Evolutionary conservation across 1,284 basidiomycete species (phyloP).

Genomic region (Leccinum griseonigrum): DNA sequence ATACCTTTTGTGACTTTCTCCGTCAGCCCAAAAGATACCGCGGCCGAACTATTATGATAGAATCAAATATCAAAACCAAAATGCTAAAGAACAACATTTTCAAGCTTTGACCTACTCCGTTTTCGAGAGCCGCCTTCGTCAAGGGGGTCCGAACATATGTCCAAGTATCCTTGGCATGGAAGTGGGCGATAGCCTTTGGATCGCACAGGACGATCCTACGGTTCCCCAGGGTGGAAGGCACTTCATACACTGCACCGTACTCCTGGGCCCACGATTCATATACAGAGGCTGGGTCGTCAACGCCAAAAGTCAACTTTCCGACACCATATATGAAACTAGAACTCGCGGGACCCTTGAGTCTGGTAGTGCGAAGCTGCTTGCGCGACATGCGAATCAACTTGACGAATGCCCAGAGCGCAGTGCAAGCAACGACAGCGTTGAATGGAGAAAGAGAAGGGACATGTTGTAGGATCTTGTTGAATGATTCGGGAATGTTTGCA

Average conservation of each 20-base stretch:
- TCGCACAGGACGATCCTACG: background rate
- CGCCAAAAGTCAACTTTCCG: background rate
- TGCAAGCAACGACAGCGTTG: background rate
- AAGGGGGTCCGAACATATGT: background rate
- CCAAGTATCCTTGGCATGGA: background rate
- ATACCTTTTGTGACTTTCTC: background rate
- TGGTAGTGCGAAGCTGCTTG: background rate
- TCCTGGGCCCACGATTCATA: background rate
- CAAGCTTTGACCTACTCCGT: background rate
- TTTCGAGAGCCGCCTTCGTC: background rate
- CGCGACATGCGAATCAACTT: background rate
- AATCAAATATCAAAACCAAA: background rate
- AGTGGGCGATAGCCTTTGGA: background rate
- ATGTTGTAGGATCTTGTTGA: background rate
- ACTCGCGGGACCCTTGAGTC: background rate
- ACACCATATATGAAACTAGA: background rate
- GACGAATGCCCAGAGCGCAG: background rate
- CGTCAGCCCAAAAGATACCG: background rate
- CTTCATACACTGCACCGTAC: background rate
- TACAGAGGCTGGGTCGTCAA: background rate
- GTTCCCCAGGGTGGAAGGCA: background rate
- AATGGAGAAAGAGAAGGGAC: background rate
- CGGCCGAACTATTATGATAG: background rate
- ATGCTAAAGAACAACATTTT: background rate
- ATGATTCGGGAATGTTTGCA: background rate